Base-by-base conservation (phyloP, 495 filamentous ascomycete genomes). In the Daldinia vernicosa region DNA sequence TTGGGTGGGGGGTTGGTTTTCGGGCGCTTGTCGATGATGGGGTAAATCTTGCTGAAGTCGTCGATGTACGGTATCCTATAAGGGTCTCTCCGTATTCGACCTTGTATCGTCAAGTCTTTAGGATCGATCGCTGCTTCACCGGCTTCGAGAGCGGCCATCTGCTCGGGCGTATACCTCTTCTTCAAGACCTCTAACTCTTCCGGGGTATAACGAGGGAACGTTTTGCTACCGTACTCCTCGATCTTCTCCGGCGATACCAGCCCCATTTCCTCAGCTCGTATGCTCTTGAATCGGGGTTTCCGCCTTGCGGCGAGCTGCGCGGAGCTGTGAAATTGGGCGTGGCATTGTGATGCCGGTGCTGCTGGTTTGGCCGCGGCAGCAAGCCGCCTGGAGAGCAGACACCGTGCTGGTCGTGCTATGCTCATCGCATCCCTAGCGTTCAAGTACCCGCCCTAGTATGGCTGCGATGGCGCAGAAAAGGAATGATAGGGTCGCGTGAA, bases 51-150 rank as follows among this genome's bases (percentile, higher is more conserved):
- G 37, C 91, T 87, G 67, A 98, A 90, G 83, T 99, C 95, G 80
- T 97, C 93, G 63, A 95, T 75, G 83, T 99, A 99, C 26, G 83
- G 79, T 52, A 95, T 80, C 24, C 80, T 79, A 82, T 91, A 91
- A 9, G 89, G 85, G 78, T 98, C 95, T 45, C 77, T 79, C 52
- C 91, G 89, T 53, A 91, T 75, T 3, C 85, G 83, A 56, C 89
- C 90, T 78, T 94, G 91, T 39, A 88, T 85, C 7, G 88, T 86
- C 75, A 98, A 79, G 79, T 99, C 93, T 65, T 86, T 80, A 15
- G 90, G 87, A 79, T 92, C 87, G 79, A 99, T 91, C 63, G 92
- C 88, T 9, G 85, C 84, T 80, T 99, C 95, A 66, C 91, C 95
- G 58, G 91, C 93, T 80, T 93, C 84, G 79, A 99, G 89, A 51